Conservation (phyloP, 2,329 filamentous ascomycete species). For the Cylindrodendrum hubeiense region DNA sequence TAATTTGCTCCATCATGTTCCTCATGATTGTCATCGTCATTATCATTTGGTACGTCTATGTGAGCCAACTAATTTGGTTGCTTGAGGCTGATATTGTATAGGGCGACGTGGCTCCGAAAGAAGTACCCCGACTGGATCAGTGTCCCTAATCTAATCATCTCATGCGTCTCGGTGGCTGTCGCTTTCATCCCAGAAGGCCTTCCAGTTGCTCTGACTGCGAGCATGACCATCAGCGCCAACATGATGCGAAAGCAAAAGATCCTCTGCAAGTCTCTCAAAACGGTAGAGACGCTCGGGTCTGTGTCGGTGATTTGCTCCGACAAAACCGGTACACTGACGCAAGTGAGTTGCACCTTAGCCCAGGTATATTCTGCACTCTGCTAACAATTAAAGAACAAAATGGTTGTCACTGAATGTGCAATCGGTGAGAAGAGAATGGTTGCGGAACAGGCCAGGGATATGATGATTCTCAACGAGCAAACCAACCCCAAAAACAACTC, state of each 20-base stretch:
- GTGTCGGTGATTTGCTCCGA: constrained; percentile 82
- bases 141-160: constrained; percentile 78
- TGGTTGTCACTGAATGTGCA: constrained; percentile 78
- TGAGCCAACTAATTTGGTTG: background rate
- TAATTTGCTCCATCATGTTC: constrained; percentile 77
- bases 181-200: constrained; percentile 83
- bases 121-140: constrained; percentile 78
- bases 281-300: constrained; percentile 80
- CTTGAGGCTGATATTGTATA: constrained; percentile 43
- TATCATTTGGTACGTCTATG: constrained; percentile 70
- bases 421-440: constrained; percentile 65
- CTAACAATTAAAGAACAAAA: constrained; percentile 69
- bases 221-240: constrained; percentile 81
- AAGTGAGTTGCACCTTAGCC: constrained; percentile 49
- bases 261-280: constrained; percentile 84
- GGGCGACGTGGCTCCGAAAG: constrained; percentile 77
- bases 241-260: constrained; percentile 83
- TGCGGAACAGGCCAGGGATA: constrained; percentile 63
- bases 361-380: background rate
- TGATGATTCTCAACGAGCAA: constrained; percentile 42
- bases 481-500: constrained; percentile 52
- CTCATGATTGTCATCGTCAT: constrained; percentile 74
- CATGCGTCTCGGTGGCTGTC: constrained; percentile 78
- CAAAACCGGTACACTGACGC: constrained; percentile 79
- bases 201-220: constrained; percentile 77